Conservation (phyloP, 352 stramenopile species). For the Phytophthora fragariae region DNA sequence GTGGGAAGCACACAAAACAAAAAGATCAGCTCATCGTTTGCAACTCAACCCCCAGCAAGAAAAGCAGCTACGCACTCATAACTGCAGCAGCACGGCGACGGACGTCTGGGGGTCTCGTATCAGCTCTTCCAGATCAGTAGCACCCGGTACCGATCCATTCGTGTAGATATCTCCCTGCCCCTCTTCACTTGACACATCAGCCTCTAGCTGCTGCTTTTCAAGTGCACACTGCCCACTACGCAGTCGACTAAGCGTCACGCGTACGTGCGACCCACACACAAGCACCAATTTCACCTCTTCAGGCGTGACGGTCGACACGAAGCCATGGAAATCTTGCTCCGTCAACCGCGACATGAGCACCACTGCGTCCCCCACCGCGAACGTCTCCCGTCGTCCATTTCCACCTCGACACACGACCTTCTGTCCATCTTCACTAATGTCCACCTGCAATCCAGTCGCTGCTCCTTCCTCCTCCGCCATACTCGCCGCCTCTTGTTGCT, state of each 20-base stretch:
- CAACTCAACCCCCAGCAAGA: background rate
- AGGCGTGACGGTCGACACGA: conserved; percentile 45
- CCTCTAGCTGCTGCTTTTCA: conserved; percentile 39
- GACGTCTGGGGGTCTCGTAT: conserved; percentile 41
- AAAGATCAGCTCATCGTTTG: background rate
- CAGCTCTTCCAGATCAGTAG: conserved; percentile 29
- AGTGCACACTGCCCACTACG: conserved; percentile 52
- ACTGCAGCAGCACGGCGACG: conserved; percentile 36
- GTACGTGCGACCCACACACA: conserved; percentile 53
- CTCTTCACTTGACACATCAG: conserved; percentile 5
- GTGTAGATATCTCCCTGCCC: background rate
- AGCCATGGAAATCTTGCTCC: conserved; percentile 72
- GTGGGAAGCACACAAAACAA: background rate
- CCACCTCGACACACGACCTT: conserved; percentile 19
- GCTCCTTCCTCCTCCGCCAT: conserved; percentile 16
- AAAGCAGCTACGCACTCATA: conserved; percentile 29
- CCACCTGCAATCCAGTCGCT: conserved; percentile 3
- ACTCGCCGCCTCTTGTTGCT: conserved; percentile 15
- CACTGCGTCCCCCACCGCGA: conserved; percentile 60
- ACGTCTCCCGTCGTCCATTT: conserved; percentile 31
- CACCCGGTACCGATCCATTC: background rate
- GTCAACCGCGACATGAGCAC: conserved; percentile 56
- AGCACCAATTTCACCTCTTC: conserved; percentile 55
- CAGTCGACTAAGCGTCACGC: conserved; percentile 45
- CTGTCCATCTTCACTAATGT: conserved; percentile 20